Base-by-base conservation (phyloP, 495 filamentous ascomycete genomes). In the Bryoglossum gracile region DNA sequence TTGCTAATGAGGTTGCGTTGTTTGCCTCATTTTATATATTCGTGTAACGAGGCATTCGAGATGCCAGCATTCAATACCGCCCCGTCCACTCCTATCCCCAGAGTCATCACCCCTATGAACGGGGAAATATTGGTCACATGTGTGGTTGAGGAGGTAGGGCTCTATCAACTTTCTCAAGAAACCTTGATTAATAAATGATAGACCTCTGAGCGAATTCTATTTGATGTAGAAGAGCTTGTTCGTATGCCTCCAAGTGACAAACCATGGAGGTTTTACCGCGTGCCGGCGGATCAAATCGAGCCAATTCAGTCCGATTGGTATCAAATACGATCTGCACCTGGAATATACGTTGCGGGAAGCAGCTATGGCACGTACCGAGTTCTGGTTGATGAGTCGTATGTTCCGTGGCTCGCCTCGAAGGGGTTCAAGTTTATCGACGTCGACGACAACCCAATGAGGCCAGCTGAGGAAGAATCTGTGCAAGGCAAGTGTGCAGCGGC, bases 261-360 rank as follows among this genome's bases (percentile, higher is more conserved):
- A 30, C 26, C 26, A 13, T 30, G 26, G 26, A 30, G 13, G 26
- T 13, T 30, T 5, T 30, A 30, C 26, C 26, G 21, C 16, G 14
- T 42, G 8, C 21, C 38, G 23, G 38, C 21, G 16, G 38, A 42
- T 23, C 16, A 42, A 21, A 42, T 42, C 18, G 38, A 42, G 35
- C 35, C 35, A 38, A 17, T 17, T 18, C 8, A 23, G 9, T 23
- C 38, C 21, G 18, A 24, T 42, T 42, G 16, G 3, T 8, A 8
- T 21, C 38, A 18, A 42, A 23, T 18, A 42, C 18, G 18, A 42
- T 42, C 38, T 21, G 21, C 38, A 23, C 38, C 38, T 19, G 38
- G 38, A 23, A 42, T 42, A 42, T 18, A 8, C 16, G 38, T 42
- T 18, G 21, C 4, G 18, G 38, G 14, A 19, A 42, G 21, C 4